These are phyloP conservation scores for Hanseniaspora opuntiae DNA, from an alignment of 805 yeast species.

Conservation along the genomic window DNA sequence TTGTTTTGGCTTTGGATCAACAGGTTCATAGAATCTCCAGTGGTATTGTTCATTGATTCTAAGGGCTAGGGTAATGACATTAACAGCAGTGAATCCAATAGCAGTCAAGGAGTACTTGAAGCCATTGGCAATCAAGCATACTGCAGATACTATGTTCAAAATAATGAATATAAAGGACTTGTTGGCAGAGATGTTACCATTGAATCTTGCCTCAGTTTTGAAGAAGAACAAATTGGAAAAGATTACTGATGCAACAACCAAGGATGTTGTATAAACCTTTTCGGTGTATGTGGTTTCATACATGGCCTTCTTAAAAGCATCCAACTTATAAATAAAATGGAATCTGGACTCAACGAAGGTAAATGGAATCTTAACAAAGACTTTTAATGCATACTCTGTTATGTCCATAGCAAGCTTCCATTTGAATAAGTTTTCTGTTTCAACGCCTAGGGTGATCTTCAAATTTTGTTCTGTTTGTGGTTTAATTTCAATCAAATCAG, in stretches of 20 bases:
- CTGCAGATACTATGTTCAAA: slow-evolving; percentile 29
- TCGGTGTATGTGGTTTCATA: slow-evolving; percentile 1
- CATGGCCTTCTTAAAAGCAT: slow-evolving; percentile 9
- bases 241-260: slow-evolving; percentile 27
- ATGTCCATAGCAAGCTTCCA: slow-evolving; percentile 2
- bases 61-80: slow-evolving; percentile 28
- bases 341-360: slow-evolving; percentile 10
- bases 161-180: slow-evolving; percentile 29
- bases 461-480: slow-evolving; percentile 15
- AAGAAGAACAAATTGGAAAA: slow-evolving; percentile 30
- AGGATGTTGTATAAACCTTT: slow-evolving; percentile 12
- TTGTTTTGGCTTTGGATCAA: slow-evolving; percentile 7
- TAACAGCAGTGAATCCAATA: slow-evolving; percentile 27
- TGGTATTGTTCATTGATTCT: slow-evolving; percentile 24
- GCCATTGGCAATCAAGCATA: slow-evolving; percentile 28
- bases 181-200: slow-evolving; percentile 30
- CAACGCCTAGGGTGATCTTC: slow-evolving; percentile 13
- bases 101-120: slow-evolving; percentile 26
- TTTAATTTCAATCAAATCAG: slow-evolving; percentile 25
- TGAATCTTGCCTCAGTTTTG: slow-evolving; percentile 17
- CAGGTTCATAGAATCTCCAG: slow-evolving; percentile 12
- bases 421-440: not conserved
- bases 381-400: not conserved
- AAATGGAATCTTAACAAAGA: slow-evolving; percentile 10
- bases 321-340: slow-evolving; percentile 9